phyloP scores from a whole-genome alignment of 257 asterid species.

The Plantago major region DNA sequence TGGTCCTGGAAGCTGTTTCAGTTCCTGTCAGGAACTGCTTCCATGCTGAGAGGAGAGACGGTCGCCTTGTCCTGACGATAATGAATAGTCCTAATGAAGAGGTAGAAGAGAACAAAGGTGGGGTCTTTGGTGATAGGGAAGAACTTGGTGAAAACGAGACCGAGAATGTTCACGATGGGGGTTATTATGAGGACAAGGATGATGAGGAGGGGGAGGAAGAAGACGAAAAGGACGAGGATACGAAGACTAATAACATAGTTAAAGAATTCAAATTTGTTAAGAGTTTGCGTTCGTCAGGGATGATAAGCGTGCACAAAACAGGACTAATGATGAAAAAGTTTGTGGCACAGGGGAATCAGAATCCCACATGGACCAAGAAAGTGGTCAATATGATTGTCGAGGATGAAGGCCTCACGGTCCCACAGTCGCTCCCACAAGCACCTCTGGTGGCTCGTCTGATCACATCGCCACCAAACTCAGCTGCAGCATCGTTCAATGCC shows the following conservation, averaged over 20 bases:
- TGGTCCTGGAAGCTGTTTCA: conserved; percentile 64
- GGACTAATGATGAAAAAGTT: conserved; percentile 42
- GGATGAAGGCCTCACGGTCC: conserved; percentile 22
- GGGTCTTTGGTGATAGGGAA: conserved; percentile 25
- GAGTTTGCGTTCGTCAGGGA: conserved; percentile 6
- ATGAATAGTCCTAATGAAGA: conserved; percentile 17
- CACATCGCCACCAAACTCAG: conserved; percentile 20
- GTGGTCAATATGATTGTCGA: conserved; percentile 12
- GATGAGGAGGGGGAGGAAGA: conserved; percentile 9
- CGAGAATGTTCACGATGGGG: conserved; percentile 13
- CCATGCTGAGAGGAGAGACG: conserved; percentile 51
- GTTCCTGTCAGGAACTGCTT: conserved; percentile 46
- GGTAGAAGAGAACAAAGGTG: conserved; percentile 15
- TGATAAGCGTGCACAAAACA: conserved; percentile 37
- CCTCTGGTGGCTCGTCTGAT: conserved; percentile 29
- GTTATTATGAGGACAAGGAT: conserved; percentile 8
- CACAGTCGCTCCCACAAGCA: conserved; percentile 47
- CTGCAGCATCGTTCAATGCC: conserved; percentile 45
- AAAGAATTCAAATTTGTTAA: conserved; percentile 18
- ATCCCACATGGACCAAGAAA: conserved; percentile 44
- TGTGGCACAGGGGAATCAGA: conserved; percentile 30
- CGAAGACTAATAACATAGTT: neutral
- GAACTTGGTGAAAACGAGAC: conserved; percentile 22
- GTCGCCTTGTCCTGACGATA: conserved; percentile 61
- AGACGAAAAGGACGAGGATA: neutral